Base-by-base conservation (phyloP, 2,329 filamentous ascomycete species). In the Monilinia polystroma region DNA sequence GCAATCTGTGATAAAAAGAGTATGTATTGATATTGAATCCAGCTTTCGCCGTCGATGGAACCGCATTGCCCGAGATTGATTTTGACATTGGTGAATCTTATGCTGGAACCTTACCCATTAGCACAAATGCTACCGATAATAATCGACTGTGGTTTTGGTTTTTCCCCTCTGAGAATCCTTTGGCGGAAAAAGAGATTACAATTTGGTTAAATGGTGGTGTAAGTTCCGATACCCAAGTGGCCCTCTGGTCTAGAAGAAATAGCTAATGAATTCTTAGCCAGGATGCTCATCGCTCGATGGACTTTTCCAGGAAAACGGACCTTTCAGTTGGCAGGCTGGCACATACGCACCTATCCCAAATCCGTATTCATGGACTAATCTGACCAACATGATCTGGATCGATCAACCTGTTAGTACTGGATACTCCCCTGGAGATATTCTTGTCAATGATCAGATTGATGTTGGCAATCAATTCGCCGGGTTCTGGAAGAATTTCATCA, bases 251-350 rank as follows among this genome's bases (percentile, higher is more conserved):
- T 1, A 29, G 41, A 35, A 23, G 38, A 56, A 16, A 47, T 56
- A 23, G 8, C 62, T 64, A 56, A 64, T 20, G 14, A 7, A 5
- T 1, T 23, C 41, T 32, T 11, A 66, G 63, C 66, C 95, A 43
- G 95, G 95, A 74, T 98, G 94, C 84, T 97, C 93, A 35, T 97
- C 93, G 59, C 83, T 98, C 74, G 97, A 93, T 71, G 95, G 95
- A 71, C 87, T 98, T 67, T 97, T 99, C 85, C 90, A 73, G 66
- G 73, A 74, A 66, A 72, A 74, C 54, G 73, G 74, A 6, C 73
- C 73, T 20, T 72, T 74, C 43, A 43, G 72, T 6, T 75, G 74
- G 73, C 74, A 73, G 59, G 66, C 70, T 2, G 74, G 74, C 49
- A 74, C 71, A 41, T 75, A 71, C 56, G 66, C 62, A 26, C 74